Evolutionary conservation across 1,284 basidiomycete species (phyloP).

Genomic region (Sporisorium graminicola): DNA sequence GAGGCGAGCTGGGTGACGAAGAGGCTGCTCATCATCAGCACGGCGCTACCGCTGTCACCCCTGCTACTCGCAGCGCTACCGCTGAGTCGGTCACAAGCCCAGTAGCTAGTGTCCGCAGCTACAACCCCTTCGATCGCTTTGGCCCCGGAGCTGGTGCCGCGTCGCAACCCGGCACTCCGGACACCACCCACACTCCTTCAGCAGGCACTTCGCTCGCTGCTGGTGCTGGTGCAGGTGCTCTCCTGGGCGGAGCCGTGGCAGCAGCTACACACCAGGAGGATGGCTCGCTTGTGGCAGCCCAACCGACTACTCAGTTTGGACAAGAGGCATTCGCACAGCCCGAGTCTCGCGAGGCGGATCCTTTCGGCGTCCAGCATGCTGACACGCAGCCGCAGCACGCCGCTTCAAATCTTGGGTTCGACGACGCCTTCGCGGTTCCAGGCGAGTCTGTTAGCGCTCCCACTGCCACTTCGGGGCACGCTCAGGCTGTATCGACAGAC

Average conservation of each 20-base stretch:
- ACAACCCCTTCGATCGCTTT: conserved; percentile 92
- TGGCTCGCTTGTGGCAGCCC: conserved; percentile 5
- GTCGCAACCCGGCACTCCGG: conserved; percentile 26
- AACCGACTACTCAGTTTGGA: not conserved
- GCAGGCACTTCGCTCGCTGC: conserved; percentile 59
- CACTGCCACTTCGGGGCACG: conserved; percentile 43
- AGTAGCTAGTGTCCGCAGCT: conserved; percentile 77
- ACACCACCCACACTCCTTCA: conserved; percentile 16
- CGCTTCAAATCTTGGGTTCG: conserved; percentile 36
- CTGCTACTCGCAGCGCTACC: conserved; percentile 14
- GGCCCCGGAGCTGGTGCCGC: conserved; percentile 18
- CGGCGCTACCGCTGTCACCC: conserved; percentile 56
- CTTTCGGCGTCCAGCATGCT: conserved; percentile 52
- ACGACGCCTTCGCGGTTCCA: conserved; percentile 77
- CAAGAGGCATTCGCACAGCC: conserved; percentile 8
- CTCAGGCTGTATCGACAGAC: conserved; percentile 21
- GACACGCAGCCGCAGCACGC: conserved; percentile 15
- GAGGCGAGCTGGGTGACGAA: conserved; percentile 70
- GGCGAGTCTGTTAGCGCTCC: conserved; percentile 58
- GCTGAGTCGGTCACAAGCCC: conserved; percentile 63
- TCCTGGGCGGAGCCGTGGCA: conserved; percentile 62
- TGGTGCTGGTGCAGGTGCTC: conserved; percentile 62
- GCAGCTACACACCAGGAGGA: conserved; percentile 53
- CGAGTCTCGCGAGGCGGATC: conserved; percentile 34
- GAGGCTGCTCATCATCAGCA: conserved; percentile 61